phyloP scores from a whole-genome alignment of 2,329 filamentous ascomycete genomes.

The Nakataea oryzae region DNA sequence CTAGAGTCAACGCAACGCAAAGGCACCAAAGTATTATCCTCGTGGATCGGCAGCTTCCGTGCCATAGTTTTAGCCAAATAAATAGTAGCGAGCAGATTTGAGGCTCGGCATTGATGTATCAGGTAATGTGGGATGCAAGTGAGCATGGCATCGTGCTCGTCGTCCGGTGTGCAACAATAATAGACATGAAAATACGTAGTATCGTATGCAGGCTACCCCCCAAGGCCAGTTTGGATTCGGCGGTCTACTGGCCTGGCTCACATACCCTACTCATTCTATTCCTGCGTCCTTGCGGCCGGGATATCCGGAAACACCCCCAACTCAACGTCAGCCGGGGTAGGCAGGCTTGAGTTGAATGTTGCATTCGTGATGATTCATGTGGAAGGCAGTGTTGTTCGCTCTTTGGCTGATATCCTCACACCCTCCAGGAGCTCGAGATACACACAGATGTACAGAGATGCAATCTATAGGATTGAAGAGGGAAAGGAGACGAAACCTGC shows the following conservation, averaged over 20 bases:
- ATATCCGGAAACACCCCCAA: neutral
- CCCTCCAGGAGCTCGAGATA: neutral
- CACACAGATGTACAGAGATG: neutral
- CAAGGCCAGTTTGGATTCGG: too few species aligned
- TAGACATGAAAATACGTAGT: too few species aligned
- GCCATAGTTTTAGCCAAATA: neutral
- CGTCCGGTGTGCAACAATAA: too few species aligned
- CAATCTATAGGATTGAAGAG: neutral
- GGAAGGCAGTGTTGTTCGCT: too few species aligned
- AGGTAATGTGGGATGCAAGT: too few species aligned
- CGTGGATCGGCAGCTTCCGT: neutral
- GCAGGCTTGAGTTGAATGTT: neutral
- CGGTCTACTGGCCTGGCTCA: too few species aligned
- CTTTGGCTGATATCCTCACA: neutral
- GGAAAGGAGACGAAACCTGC: neutral
- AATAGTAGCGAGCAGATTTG: neutral
- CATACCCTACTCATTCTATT: too few species aligned
- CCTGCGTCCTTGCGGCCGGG: too few species aligned
- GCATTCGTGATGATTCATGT: neutral
- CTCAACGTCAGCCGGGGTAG: neutral
- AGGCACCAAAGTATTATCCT: neutral
- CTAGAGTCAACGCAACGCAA: too few species aligned
- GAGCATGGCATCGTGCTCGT: too few species aligned
- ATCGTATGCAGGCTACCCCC: too few species aligned
- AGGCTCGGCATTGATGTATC: too few species aligned